Conservation (phyloP, 2,329 filamentous ascomycete genomes). For the Didymellaceae sp. region DNA sequence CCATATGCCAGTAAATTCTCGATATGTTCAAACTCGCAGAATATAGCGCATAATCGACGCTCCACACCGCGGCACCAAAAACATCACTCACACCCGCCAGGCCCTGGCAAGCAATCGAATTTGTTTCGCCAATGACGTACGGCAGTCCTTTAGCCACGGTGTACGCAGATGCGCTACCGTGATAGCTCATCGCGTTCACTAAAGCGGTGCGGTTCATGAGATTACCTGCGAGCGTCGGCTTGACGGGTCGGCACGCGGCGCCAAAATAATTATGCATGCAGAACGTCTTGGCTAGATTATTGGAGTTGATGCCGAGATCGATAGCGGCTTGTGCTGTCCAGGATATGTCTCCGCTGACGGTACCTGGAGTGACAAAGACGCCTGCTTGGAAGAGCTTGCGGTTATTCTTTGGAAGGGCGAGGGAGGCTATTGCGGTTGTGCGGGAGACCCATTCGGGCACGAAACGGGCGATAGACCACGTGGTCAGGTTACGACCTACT, state of each 20-base stretch:
- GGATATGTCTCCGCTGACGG: constrained; percentile 12
- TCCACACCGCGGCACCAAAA: constrained; percentile 71
- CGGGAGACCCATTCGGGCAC: constrained; percentile 24
- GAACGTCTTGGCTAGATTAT: constrained; percentile 19
- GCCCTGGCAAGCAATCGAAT: constrained; percentile 68
- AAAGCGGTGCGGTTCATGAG: constrained; percentile 69
- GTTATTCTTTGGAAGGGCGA: constrained; percentile 3
- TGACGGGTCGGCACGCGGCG: constrained; percentile 20
- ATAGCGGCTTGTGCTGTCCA: constrained; percentile 25
- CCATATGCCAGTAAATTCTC: constrained; percentile 69
- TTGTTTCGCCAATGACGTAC: constrained; percentile 67
- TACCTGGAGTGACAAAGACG: constrained; percentile 21
- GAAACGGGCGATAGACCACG: constrained; percentile 20
- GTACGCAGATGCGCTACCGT: constrained; percentile 51
- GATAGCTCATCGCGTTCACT: constrained; percentile 55
- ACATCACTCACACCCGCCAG: constrained; percentile 68
- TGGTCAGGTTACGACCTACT: constrained; percentile 22
- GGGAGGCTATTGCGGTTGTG: constrained; percentile 14
- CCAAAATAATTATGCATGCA: constrained; percentile 30
- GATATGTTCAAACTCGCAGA: constrained; percentile 60
- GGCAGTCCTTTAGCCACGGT: constrained; percentile 54
- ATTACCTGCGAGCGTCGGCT: constrained; percentile 63
- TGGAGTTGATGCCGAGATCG: constrained; percentile 19
- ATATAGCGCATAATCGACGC: constrained; percentile 67
- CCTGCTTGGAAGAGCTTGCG: constrained; percentile 25